Evolutionary conservation across 345 rosid genomes (phyloP), one percentile per base, ranked within the genome.

Genomic region (rapeseed (Brassica napus)): DNA sequence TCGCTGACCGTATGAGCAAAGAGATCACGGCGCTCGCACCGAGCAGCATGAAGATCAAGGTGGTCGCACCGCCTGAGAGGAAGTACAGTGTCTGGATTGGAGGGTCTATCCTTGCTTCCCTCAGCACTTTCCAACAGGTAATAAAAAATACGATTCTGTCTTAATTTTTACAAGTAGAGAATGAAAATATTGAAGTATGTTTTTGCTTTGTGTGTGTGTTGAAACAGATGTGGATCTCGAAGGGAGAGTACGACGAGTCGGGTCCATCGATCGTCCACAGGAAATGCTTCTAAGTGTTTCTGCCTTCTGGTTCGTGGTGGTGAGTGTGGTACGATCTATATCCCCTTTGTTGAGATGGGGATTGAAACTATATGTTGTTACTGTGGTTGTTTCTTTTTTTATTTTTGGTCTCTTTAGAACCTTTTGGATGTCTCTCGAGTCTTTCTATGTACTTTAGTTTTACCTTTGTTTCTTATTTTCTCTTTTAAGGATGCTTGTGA

Each of bases 251-350:
- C 62, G 90, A 87, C 21, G 90, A 87, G 65, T 87, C 90, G 37
- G 90, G 88, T 79, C 90, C 90, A 65, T 85, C 88, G 1, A 87
- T 85, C 32, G 89, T 87, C 60, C 89, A 87, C 84, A 85, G 89
- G 85, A 87, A 87, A 65, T 87, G 88, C 82, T 87, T 87, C 83
- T 87, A 72, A 78, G 82, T 6, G 58, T 21, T 59, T 66, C 68
- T 14, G 15, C 10, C 30, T 26, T 42, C 11, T 26, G 3, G 31
- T 58, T 66, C 72, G 34, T 72, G 77, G 77, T 73, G 82, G 78
- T 79, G 82, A 79, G 78, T 74, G 52, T 73, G 74, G 52, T 73
- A 73, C 78, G 61, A 73, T 68, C 74, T 79, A 28, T 60, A 52
- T 49, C 37, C 37, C 79, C 79, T 71, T 68, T 47, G 78, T 79